Evolutionary conservation across 495 filamentous ascomycete genomes (phyloP).

Genomic region (Neurospora sp.): DNA sequence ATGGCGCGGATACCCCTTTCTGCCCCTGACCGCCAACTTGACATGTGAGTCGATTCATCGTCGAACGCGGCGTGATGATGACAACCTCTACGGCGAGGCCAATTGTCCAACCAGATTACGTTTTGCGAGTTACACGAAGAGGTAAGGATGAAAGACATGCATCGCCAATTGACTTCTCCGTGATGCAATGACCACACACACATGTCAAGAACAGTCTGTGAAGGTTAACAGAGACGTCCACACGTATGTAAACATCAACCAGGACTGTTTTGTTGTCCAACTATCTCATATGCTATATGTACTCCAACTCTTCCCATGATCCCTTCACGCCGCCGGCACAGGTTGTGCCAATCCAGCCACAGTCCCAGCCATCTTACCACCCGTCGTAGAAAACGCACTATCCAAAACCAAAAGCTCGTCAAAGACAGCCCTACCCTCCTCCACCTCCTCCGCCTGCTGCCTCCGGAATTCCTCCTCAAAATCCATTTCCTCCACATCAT

Average conservation of each 20-base stretch:
- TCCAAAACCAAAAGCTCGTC: neutral
- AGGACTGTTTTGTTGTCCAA: neutral
- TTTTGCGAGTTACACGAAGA: neutral
- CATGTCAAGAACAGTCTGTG: too few relatives aligned
- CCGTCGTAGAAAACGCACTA: neutral
- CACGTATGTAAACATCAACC: neutral
- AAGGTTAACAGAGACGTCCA: too few relatives aligned
- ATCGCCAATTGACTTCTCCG: neutral
- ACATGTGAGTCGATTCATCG: constrained; percentile 24
- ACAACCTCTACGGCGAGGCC: neutral
- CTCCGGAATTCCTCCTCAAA: neutral
- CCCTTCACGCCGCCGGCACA: neutral
- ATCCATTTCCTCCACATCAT: neutral
- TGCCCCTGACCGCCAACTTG: constrained; percentile 19
- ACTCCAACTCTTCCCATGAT: neutral
- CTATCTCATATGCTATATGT: neutral
- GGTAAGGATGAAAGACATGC: neutral
- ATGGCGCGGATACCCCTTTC: neutral
- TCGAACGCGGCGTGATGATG: neutral
- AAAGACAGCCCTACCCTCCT: neutral
- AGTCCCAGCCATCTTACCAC: neutral
- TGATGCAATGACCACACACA: neutral
- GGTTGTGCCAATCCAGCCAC: neutral
- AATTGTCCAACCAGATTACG: neutral
- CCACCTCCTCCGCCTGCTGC: neutral